phyloP scores from a whole-genome alignment of 192 early-diverging fungal genomes.

The Backusella sp. region DNA sequence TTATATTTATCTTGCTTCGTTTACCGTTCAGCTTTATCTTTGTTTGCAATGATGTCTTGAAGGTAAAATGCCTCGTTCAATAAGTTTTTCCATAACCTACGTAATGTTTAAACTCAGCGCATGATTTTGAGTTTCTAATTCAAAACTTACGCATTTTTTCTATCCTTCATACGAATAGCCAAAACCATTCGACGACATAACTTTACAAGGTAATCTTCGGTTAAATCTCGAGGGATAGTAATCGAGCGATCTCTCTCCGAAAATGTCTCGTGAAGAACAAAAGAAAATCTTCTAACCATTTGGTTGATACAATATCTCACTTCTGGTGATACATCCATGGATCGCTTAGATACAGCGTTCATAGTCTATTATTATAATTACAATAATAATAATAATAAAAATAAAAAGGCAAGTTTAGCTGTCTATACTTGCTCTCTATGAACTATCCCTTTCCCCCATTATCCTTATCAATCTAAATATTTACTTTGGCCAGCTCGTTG shows the following conservation, averaged over 20 bases:
- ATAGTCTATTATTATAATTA: slow-evolving; percentile 20
- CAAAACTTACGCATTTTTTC: slow-evolving; percentile 67
- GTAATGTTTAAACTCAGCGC: not conserved
- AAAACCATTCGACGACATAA: slow-evolving; percentile 73
- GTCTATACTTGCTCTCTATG: not conserved
- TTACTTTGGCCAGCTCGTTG: slow-evolving; percentile 33
- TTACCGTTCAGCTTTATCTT: slow-evolving; percentile 63
- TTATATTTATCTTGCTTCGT: not conserved
- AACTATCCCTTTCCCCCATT: not conserved
- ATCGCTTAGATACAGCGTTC: slow-evolving; percentile 23
- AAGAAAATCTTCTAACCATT: slow-evolving; percentile 30
- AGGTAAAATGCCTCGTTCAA: slow-evolving; percentile 77
- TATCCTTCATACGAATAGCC: slow-evolving; percentile 64
- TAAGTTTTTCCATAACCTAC: slow-evolving; percentile 71
- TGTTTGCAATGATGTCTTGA: slow-evolving; percentile 78
- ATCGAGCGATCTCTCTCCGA: slow-evolving; percentile 22
- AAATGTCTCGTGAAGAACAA: slow-evolving; percentile 19
- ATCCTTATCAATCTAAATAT: not conserved
- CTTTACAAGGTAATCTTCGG: slow-evolving; percentile 61
- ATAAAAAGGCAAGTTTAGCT: not conserved
- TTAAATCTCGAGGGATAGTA: slow-evolving; percentile 52
- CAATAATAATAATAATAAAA: not conserved
- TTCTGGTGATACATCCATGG: not conserved
- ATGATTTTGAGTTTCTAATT: not conserved
- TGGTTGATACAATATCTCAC: slow-evolving; percentile 17